These are phyloP conservation scores for Perilla frutescens DNA, from an alignment of 257 asterid species.

Conservation along the genomic window DNA sequence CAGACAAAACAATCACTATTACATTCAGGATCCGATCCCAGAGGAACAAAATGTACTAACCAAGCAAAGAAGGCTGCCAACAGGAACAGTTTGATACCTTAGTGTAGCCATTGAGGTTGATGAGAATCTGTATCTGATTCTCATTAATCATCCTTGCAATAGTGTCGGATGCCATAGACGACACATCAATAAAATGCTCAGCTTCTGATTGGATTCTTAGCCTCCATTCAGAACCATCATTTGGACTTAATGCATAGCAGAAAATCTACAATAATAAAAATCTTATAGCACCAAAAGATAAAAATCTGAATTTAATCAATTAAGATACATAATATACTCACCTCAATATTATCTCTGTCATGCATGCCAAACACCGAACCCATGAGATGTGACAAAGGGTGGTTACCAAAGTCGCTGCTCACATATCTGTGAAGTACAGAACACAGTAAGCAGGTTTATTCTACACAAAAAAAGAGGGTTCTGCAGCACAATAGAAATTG, in stretches of 20 bases:
- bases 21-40: constrained; percentile 13
- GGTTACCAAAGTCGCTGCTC: constrained; percentile 99
- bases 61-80: constrained; percentile 18
- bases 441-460: constrained; percentile 3
- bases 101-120: constrained; percentile 97
- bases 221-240: constrained; percentile 99
- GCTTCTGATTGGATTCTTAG: constrained; percentile 84
- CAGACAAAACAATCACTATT: constrained; percentile 20
- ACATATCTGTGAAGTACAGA: constrained; percentile 68
- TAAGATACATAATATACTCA: constrained; percentile 37
- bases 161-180: constrained; percentile 87
- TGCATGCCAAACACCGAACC: constrained; percentile 99
- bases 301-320: constrained; percentile 19
- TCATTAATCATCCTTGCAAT: constrained; percentile 95
- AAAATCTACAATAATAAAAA: constrained; percentile 61
- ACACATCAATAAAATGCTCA: constrained; percentile 92
- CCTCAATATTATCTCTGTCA: constrained; percentile 83
- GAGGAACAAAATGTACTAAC: constrained; percentile 13
- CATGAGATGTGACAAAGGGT: constrained; percentile 98
- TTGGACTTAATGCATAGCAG: constrained; percentile 95
- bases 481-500: constrained; percentile 6
- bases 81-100: constrained; percentile 57
- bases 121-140: constrained; percentile 89
- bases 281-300: constrained; percentile 22
- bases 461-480: not conserved